Evolutionary conservation across 2,329 filamentous ascomycete species (phyloP).

Genomic region (Scytalidium sp.): DNA sequence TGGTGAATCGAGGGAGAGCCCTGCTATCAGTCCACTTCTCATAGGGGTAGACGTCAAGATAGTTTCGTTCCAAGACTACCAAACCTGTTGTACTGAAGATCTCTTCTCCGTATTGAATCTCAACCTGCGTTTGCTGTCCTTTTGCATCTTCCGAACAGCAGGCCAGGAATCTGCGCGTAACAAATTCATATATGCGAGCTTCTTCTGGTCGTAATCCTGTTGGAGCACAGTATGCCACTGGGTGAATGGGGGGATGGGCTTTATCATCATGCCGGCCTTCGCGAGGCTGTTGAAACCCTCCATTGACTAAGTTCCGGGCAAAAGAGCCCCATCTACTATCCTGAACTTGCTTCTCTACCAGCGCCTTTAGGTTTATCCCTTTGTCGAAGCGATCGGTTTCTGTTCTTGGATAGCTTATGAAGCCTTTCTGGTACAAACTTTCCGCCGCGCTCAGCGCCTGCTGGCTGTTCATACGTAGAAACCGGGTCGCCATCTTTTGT

Average conservation of each 20-base stretch:
- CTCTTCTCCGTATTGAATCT: slow-evolving; percentile 81
- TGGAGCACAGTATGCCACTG: slow-evolving; percentile 77
- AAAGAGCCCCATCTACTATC: slow-evolving; percentile 77
- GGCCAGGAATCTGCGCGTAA: slow-evolving; percentile 86
- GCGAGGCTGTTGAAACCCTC: slow-evolving; percentile 77
- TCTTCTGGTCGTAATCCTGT: slow-evolving; percentile 62
- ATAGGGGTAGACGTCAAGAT: slow-evolving; percentile 92
- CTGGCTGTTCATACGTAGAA: slow-evolving; percentile 87
- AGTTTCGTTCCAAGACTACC: slow-evolving; percentile 83
- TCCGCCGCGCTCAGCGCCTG: slow-evolving; percentile 88
- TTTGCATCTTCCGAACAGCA: slow-evolving; percentile 95
- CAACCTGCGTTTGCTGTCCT: slow-evolving; percentile 83
- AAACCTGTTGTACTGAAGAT: slow-evolving; percentile 79
- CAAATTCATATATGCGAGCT: slow-evolving; percentile 83
- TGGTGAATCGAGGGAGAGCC: slow-evolving; percentile 73
- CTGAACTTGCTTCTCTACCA: slow-evolving; percentile 81
- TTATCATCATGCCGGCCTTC: slow-evolving; percentile 90
- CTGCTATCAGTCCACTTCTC: slow-evolving; percentile 93
- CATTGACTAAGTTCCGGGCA: slow-evolving; percentile 70
- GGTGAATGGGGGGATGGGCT: slow-evolving; percentile 95
- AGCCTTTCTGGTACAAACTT: slow-evolving; percentile 85
- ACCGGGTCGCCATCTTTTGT: slow-evolving; percentile 89
- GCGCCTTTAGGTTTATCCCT: slow-evolving; percentile 75
- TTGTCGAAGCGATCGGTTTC: slow-evolving; percentile 95
- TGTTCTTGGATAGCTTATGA: slow-evolving; percentile 95